Conservation (phyloP, 2,329 filamentous ascomycete genomes). For the Clonostachys chloroleuca region DNA sequence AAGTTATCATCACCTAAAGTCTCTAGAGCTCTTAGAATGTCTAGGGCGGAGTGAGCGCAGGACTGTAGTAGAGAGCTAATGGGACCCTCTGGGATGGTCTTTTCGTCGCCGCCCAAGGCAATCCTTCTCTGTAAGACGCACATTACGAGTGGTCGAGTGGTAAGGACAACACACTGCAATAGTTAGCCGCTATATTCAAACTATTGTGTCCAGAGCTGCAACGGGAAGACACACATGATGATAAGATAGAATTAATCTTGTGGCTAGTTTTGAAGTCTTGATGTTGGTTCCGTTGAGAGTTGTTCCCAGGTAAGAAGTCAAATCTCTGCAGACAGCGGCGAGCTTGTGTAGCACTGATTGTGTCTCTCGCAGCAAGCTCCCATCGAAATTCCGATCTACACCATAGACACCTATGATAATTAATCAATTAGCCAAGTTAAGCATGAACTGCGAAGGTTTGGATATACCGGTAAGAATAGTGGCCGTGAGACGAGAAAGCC, state of each 20-base stretch:
- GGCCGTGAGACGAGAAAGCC: slow-evolving; percentile 15
- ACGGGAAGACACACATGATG: slow-evolving; percentile 6
- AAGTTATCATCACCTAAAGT: slow-evolving; percentile 19
- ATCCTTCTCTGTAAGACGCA: slow-evolving; percentile 23
- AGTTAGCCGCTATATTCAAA: too few species aligned
- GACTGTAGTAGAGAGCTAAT: slow-evolving; percentile 18
- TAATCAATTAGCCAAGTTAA: too few species aligned
- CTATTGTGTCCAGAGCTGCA: too few species aligned
- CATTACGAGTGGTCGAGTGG: slow-evolving; percentile 20
- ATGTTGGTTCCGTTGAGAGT: slow-evolving; percentile 19
- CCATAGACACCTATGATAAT: slow-evolving; percentile 6
- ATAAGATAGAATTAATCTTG: slow-evolving; percentile 16
- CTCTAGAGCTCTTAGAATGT: slow-evolving; percentile 14
- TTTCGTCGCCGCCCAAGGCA: slow-evolving; percentile 8
- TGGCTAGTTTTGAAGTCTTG: slow-evolving; percentile 16
- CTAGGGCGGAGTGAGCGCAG: slow-evolving; percentile 18
- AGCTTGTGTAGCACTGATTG: slow-evolving; percentile 18
- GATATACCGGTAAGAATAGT: slow-evolving; percentile 3
- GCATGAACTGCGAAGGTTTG: too few species aligned
- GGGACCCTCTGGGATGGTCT: slow-evolving; percentile 8
- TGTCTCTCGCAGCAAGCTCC: slow-evolving; percentile 16
- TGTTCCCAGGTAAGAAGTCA: slow-evolving; percentile 14
- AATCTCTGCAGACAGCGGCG: slow-evolving; percentile 15
- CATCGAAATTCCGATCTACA: slow-evolving; percentile 17
- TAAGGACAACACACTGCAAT: slow-evolving; percentile 17